A percentile compares a stretch with the other conserved stretches of the same genome.
Evolutionary conservation across 352 stramenopile species (phyloP).

Genomic region (Phytophthora palmivora): DNA sequence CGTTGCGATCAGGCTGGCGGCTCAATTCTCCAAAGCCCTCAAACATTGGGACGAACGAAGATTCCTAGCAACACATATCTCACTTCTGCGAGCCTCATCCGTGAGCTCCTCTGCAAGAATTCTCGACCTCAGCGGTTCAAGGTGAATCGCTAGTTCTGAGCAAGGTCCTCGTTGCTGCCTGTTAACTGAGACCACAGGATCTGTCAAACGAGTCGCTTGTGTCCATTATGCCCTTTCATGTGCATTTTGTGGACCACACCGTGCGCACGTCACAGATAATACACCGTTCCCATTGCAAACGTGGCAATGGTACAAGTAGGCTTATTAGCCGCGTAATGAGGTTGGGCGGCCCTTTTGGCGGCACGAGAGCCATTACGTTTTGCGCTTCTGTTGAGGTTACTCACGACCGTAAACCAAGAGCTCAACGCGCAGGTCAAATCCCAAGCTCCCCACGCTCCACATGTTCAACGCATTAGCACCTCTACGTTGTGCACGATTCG

Average conservation of each 20-base stretch:
- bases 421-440: constrained; percentile 31
- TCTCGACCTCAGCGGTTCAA: not conserved
- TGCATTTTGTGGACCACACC: constrained; percentile 18
- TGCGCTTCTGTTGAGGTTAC: constrained; percentile 23
- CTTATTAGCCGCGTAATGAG: constrained; percentile 1
- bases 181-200: not conserved
- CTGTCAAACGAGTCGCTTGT: too few species aligned
- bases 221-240: constrained; percentile 13
- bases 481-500: constrained; percentile 14
- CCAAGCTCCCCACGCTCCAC: constrained; percentile 6
- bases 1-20: not conserved
- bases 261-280: constrained; percentile 22
- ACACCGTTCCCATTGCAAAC: too few species aligned
- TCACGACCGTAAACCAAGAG: constrained; percentile 14
- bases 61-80: constrained; percentile 7
- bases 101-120: not conserved
- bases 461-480: constrained; percentile 8
- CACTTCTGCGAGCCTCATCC: not conserved
- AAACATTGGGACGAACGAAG: not conserved
- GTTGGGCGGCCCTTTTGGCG: constrained; percentile 18
- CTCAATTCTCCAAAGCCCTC: not conserved
- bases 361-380: constrained; percentile 24
- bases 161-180: not conserved
- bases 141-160: not conserved
- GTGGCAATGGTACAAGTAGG: too few species aligned